Evolutionary conservation across 1,284 basidiomycete genomes (phyloP), one percentile per base, ranked within the genome.

Genomic region (Leucoagaricus sp.): DNA sequence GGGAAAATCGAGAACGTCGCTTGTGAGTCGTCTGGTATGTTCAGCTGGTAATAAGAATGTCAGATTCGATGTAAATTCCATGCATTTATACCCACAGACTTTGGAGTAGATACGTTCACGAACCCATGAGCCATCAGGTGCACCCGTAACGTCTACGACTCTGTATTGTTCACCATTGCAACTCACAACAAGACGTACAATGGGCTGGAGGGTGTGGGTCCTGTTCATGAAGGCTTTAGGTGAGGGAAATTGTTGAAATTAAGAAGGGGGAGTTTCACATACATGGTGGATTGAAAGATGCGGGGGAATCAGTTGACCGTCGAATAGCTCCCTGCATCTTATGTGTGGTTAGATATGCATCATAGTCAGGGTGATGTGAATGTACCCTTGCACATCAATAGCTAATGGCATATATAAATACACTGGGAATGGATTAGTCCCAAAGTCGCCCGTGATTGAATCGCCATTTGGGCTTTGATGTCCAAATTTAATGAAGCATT

Each of bases 1-100:
- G 83, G 84, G 68, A 86, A 90, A 63, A 94, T 83, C 1, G 82
- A 82, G 63, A 85, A 84, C 17, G 75, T 77, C 0, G 76, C 65
- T 61, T 88, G 84, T 53, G 84, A 81, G 61, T 91, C 87, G 64
- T 91, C 89, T 23, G 86, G 78, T 57, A 93, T 91, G 61, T 82
- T 83, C 41, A 93, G 72, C 87, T 92, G n/a, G n/a, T n/a, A n/a
- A 60, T 28, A 55, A 12, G 19, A 38, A 51, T 31, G 12, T 53
- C 23, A 40, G 54, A 44, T 28, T 42, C 4, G 44, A 50, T 17
- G 28, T 21, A 28, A 36, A 17, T 25, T 38, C n/a, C 21, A 34
- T 19, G 21, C 40, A 49, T 28, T 9, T 25, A 44, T 23, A 23
- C 23, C 12, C 46, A 28, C 49, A 33, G 33, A 76, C 78, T 67